A percentile compares a stretch with the other conserved stretches of the same genome.
These are phyloP conservation scores for Nakataea oryzae DNA, from an alignment of 2,329 filamentous ascomycete genomes.

Conservation along the genomic window DNA sequence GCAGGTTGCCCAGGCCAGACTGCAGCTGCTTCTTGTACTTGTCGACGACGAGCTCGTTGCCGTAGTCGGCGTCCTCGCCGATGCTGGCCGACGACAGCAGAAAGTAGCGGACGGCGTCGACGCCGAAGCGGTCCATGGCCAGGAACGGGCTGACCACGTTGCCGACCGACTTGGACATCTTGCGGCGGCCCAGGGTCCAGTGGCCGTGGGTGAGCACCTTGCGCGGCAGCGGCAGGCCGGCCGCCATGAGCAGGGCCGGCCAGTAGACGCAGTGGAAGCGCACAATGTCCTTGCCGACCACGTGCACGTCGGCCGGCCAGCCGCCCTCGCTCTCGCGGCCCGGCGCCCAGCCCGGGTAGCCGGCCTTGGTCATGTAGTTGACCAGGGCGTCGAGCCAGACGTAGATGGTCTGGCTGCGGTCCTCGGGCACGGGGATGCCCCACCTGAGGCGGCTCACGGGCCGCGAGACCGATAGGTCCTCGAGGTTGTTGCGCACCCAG, in stretches of 20 bases:
- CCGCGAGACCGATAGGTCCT: conserved; percentile 77
- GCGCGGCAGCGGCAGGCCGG: conserved; percentile 68
- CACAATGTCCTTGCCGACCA: conserved; percentile 93
- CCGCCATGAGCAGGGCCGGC: conserved; percentile 88
- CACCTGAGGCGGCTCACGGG: conserved; percentile 69
- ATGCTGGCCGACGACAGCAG: conserved; percentile 73
- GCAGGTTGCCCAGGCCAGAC: conserved; percentile 69
- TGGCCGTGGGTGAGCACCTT: conserved; percentile 83
- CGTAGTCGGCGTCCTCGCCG: conserved; percentile 70
- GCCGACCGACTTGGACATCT: conserved; percentile 94
- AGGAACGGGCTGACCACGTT: conserved; percentile 94
- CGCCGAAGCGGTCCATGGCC: conserved; percentile 77
- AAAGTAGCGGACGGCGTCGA: conserved; percentile 85
- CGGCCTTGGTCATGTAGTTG: conserved; percentile 83
- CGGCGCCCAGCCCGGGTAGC: conserved; percentile 67
- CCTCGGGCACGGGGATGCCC: conserved; percentile 83
- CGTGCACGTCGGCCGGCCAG: conserved; percentile 87
- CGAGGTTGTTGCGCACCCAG: conserved; percentile 66
- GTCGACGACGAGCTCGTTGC: conserved; percentile 63
- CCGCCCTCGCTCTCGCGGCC: conserved; percentile 50
- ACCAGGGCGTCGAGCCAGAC: conserved; percentile 96
- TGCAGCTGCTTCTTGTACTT: conserved; percentile 74
- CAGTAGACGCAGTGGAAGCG: conserved; percentile 97
- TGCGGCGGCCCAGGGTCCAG: conserved; percentile 84
- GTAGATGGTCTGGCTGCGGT: conserved; percentile 83